Evolutionary conservation across 352 stramenopile species (phyloP), one percentile per base, ranked within the genome.

Genomic region (Globisporangium paroecandrum): DNA sequence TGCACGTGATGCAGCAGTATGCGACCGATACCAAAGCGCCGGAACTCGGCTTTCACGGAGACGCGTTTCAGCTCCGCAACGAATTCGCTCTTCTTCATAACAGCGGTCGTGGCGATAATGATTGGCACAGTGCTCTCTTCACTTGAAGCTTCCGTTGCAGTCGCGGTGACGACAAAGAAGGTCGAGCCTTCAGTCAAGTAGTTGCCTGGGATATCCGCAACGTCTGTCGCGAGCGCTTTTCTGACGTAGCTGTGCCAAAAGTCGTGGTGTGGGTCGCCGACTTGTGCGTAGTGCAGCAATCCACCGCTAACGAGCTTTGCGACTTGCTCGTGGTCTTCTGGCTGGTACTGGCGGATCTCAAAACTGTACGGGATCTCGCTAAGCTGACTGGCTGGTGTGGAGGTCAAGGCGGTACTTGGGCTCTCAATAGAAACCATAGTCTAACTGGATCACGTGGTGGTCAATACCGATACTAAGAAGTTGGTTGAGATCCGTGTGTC

Each of bases 1-100:
- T 76, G 65, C 10, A 74, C 51, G 20, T 60, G 27, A 4, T 1
- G 38, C 25, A 77, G 29, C 7, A 77, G 49, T 18, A 41, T 27
- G 9, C 53, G 36, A 9, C 62, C 71, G 34, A 77, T 54, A 4
- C 68, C 66, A 22, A 59, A 61, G n/a, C 68, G 63, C 7, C 55
- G 71, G 36, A 43, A 64, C n/a, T 58, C 18, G 41, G 13, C 51
- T 6, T 68, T 66, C 3, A 74, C 64, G 18, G 56, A 69, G 32
- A 69, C 46, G 12, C 64, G 38, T 27, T 34, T 27, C 0, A 66
- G 7, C 41, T 69, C 64, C 20, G 18, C 64, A 13, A 36, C 36
- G 4, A 20, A 15, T 4, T 34, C 56, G 15, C 51, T 41, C 20
- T 25, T 24, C 4, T 46, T 54, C 58, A 38, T 20, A 32, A 64